Evolutionary conservation across 495 filamentous ascomycete species (phyloP), one percentile per base, ranked within the genome.

Genomic region (Xylaria palmicola): DNA sequence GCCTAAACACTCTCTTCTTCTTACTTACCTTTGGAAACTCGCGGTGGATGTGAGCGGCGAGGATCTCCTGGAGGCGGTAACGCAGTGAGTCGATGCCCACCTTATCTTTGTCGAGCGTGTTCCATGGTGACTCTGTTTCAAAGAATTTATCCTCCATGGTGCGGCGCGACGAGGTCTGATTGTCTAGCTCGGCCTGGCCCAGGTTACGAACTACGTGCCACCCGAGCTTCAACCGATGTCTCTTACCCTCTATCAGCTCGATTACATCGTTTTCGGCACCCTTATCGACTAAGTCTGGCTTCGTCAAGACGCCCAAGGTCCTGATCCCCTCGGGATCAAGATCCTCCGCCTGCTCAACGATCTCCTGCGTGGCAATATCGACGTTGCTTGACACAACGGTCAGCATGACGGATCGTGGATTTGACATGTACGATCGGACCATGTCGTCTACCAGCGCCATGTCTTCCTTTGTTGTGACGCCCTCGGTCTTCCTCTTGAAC

Each of bases 361-460:
- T 85, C 43, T 86, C 84, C 59, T 88, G 83, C 0, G 78, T 87
- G 0, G 83, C 83, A 47, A 86, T 75, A 56, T 89, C 85, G n/a
- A 84, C 76, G 59, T 85, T 86, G 12, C 75, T 74, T 0, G 84
- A 81, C 0, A 88, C 65, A 12, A 88, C 85, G 0, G 83, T 78
- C 0, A 89, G 72, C 29, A 88, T 86, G 37, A 86, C 69, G 2
- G 82, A 81, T 2, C 85, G 76, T 3, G 64, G 65, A 51, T 86
- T 79, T 26, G 64, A 63, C 68, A 88, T 85, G 51, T 86, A 85
- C 0, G 45, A 45, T 6, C 70, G 43, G 0, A 86, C 81, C 77
- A 87, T 79, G 22, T 75, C 65, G 19, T 66, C 60, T 0, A 88
- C 82, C 4, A 85, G 56, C 0, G n/a, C 24, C 10, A 82, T 82